These are phyloP conservation scores for Boechera divaricarpa DNA, from an alignment of 345 rosid species.

Conservation along the genomic window DNA sequence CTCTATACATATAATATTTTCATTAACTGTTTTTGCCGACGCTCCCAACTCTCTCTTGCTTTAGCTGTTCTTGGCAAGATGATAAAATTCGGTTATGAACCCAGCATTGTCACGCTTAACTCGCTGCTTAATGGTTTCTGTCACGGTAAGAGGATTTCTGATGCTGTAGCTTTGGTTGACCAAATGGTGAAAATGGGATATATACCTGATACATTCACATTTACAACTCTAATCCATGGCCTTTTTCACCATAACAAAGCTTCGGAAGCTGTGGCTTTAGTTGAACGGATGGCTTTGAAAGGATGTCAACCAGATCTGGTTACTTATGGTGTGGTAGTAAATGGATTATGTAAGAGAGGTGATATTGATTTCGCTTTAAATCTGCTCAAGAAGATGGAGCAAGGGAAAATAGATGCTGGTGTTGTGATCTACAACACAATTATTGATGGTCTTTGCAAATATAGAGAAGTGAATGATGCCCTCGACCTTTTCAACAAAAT, in stretches of 20 bases:
- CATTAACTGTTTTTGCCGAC: not conserved
- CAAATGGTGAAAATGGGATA: not conserved
- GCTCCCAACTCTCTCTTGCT: not conserved
- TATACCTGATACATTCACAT: not conserved
- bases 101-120: not conserved
- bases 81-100: not conserved
- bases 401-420: not conserved
- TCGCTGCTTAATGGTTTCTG: not conserved
- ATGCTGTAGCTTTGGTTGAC: not conserved
- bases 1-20: not conserved
- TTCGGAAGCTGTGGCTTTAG: not conserved
- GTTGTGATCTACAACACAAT: not conserved
- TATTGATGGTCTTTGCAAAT: not conserved
- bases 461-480: not conserved
- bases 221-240: not conserved
- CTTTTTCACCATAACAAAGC: not conserved
- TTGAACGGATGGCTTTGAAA: not conserved
- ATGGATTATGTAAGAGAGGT: not conserved
- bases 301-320: not conserved
- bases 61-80: not conserved
- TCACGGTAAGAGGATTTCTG: not conserved
- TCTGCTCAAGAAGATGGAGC: not conserved
- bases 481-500: not conserved
- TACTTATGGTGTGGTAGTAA: not conserved
- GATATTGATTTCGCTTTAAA: not conserved